A percentile compares a stretch with the other conserved stretches of the same genome.
phyloP scores from a whole-genome alignment of 1,284 basidiomycete species.

The Gomphus sp. region DNA sequence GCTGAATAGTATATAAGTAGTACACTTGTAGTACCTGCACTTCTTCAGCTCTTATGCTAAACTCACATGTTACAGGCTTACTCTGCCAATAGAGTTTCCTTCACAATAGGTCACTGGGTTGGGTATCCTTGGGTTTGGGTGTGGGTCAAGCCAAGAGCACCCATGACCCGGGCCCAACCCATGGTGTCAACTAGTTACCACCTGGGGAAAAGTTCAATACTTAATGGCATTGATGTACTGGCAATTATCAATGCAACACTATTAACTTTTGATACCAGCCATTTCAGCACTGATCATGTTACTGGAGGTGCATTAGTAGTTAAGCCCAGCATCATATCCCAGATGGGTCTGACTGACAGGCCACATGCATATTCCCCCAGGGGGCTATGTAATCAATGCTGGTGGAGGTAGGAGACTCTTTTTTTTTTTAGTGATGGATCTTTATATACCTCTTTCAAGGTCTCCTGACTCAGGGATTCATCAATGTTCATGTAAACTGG shows the following conservation, averaged over 20 bases:
- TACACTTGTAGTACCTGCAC: too few relatives aligned
- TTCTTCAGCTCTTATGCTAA: too few relatives aligned
- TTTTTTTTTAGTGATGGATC: neutral
- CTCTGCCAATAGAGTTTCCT: too few relatives aligned
- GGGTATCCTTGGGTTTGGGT: too few relatives aligned
- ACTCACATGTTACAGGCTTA: too few relatives aligned
- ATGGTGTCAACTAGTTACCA: constrained; percentile 12
- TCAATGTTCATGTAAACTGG: constrained; percentile 73
- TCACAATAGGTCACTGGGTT: too few relatives aligned
- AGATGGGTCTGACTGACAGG: constrained; percentile 33
- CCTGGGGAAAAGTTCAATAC: constrained; percentile 9
- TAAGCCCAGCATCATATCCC: constrained; percentile 46
- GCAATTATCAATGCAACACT: constrained; percentile 58
- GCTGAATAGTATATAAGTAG: too few relatives aligned
- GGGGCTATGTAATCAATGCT: constrained; percentile 44
- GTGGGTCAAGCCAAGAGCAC: too few relatives aligned
- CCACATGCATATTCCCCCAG: constrained; percentile 31
- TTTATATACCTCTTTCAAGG: constrained; percentile 26
- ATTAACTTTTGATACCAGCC: constrained; percentile 50
- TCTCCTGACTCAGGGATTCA: constrained; percentile 58
- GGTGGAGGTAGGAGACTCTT: constrained; percentile 38
- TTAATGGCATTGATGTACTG: constrained; percentile 33
- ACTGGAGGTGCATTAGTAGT: constrained; percentile 40
- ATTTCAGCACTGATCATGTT: constrained; percentile 39
- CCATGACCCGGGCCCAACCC: too few relatives aligned